A percentile compares a stretch with the other conserved stretches of the same genome.
Conservation (phyloP, 768 basidiomycete genomes). For the Auricularia cornea region DNA sequence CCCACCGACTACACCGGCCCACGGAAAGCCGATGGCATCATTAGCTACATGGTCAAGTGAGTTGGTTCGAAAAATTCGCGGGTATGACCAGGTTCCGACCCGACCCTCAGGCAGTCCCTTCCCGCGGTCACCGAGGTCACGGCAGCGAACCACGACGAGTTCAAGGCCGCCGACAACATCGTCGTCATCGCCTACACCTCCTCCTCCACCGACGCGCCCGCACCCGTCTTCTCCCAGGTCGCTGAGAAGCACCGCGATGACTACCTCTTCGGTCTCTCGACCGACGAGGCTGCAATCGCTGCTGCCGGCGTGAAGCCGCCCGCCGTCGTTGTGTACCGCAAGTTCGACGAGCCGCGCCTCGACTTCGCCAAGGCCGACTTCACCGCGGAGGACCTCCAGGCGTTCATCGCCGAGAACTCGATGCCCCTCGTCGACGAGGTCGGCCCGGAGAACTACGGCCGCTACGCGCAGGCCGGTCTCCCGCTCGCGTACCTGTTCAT, state of each 20-base stretch:
- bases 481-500: conserved; percentile 94
- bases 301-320: conserved; percentile 72
- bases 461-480: conserved; percentile 72
- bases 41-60: conserved; percentile 94
- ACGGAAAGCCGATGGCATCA: conserved; percentile 90
- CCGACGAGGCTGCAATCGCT: conserved; percentile 59
- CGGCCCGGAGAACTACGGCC: conserved; percentile 83
- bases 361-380: conserved; percentile 53
- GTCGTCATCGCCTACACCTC: conserved; percentile 81
- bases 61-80: conserved; percentile 17
- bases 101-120: conserved; percentile 63
- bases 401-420: conserved; percentile 76
- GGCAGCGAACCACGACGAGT: conserved; percentile 66
- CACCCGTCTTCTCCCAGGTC: conserved; percentile 63
- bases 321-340: conserved; percentile 84
- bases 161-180: conserved; percentile 82
- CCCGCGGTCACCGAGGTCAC: conserved; percentile 87
- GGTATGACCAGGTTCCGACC: conserved; percentile 13
- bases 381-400: conserved; percentile 52
- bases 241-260: conserved; percentile 88
- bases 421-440: conserved; percentile 89
- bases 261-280: conserved; percentile 83
- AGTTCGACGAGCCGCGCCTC: conserved; percentile 75
- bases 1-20: conserved; percentile 78
- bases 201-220: conserved; percentile 61